These are phyloP conservation scores for Heterococcus sp. DNA, from an alignment of 108 stramenopile genomes.

Conservation along the genomic window DNA sequence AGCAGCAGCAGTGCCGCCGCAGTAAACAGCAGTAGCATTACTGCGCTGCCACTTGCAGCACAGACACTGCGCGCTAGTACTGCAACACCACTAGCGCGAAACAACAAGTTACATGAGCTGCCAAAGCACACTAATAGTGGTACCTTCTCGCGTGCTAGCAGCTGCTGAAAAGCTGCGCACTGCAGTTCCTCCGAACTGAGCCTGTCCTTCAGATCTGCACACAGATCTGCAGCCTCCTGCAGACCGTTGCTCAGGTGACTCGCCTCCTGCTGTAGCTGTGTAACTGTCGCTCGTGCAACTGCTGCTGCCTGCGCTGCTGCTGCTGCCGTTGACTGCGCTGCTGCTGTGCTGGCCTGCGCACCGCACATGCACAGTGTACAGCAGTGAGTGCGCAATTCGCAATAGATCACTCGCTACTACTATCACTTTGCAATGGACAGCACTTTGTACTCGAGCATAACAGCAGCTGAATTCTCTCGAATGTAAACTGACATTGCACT, in stretches of 20 bases:
- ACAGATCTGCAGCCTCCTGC: neutral
- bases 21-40: too few species aligned
- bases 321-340: neutral
- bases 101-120: too few species aligned
- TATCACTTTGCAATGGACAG: neutral
- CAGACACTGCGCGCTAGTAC: neutral
- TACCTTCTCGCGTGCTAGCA: neutral
- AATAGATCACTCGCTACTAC: neutral
- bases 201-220: neutral
- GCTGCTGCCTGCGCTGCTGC: neutral
- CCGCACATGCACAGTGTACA: neutral
- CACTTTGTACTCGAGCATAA: neutral
- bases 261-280: neutral
- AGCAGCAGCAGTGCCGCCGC: neutral
- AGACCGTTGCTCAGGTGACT: neutral
- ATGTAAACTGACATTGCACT: neutral
- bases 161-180: neutral
- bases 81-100: neutral
- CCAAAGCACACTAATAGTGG: too few species aligned
- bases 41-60: too few species aligned
- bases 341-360: neutral
- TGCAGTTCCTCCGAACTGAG: neutral
- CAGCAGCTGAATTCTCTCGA: neutral
- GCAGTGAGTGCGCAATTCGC: neutral
- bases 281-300: neutral